Conservation (phyloP, 768 basidiomycete species). For the Suillus ampliporus region DNA sequence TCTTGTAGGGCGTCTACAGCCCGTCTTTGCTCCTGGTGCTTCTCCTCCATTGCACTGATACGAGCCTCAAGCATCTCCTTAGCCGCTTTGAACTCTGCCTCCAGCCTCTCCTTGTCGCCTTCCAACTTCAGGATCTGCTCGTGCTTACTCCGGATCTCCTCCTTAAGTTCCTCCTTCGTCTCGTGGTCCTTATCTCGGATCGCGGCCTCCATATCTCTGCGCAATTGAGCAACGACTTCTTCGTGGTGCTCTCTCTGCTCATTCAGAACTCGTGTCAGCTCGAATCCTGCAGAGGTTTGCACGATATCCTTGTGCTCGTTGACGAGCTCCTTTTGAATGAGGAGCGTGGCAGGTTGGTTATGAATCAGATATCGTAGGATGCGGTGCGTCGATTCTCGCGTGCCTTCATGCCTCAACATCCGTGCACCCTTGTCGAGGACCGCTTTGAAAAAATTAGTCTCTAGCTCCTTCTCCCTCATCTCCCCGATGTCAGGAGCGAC, state of each 20-base stretch:
- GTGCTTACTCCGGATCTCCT: constrained; percentile 25
- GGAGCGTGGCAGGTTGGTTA: constrained; percentile 43
- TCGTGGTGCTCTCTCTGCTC: constrained; percentile 46
- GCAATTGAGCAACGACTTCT: constrained; percentile 46
- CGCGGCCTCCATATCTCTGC: constrained; percentile 48
- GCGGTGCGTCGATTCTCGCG: constrained; percentile 41
- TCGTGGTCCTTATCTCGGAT: constrained; percentile 45
- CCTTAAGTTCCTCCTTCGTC: constrained; percentile 42
- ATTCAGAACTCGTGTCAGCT: constrained; percentile 48
- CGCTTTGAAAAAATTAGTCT: constrained; percentile 46
- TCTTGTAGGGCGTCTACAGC: constrained; percentile 1
- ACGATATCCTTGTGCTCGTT: constrained; percentile 45
- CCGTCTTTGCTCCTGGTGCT: neutral
- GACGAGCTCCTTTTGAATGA: constrained; percentile 52
- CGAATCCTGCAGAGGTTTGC: constrained; percentile 52
- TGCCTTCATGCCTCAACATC: constrained; percentile 42
- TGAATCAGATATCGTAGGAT: constrained; percentile 45
- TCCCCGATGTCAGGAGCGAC: constrained; percentile 34
- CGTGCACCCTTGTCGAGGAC: constrained; percentile 47
- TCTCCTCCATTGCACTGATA: constrained; percentile 9
- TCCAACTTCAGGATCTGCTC: constrained; percentile 4
- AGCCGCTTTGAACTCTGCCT: constrained; percentile 4
- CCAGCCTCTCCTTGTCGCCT: constrained; percentile 4
- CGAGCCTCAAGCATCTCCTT: constrained; percentile 10
- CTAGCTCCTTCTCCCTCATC: constrained; percentile 46